Percentiles rank a stretch among this genome's conserved stretches.
Evolutionary conservation across 148 eudicot genomes (phyloP).

Genomic region (Cornus controversa): DNA sequence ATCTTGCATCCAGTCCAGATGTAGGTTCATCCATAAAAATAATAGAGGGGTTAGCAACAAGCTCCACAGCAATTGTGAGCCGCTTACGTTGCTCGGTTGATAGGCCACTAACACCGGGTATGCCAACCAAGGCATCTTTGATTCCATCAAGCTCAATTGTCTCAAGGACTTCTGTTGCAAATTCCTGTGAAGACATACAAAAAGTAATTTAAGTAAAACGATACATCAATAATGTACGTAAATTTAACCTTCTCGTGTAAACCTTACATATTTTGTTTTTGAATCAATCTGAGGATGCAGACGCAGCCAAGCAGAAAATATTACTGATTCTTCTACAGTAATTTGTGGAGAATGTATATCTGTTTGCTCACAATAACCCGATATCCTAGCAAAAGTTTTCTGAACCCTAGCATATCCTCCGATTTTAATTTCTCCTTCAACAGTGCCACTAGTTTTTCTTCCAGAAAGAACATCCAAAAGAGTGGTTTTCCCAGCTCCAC

Average conservation of each 20-base stretch:
- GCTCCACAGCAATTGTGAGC: slow-evolving; percentile 83
- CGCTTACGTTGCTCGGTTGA: slow-evolving; percentile 85
- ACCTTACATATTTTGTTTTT: slow-evolving; percentile 57
- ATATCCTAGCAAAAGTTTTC: slow-evolving; percentile 71
- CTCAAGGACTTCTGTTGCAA: slow-evolving; percentile 68
- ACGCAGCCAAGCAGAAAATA: slow-evolving; percentile 86
- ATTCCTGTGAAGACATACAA: slow-evolving; percentile 36
- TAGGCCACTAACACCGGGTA: slow-evolving; percentile 59
- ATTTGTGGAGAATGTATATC: slow-evolving; percentile 82
- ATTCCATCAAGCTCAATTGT: slow-evolving; percentile 69
- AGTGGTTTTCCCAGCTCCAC: slow-evolving; percentile 94
- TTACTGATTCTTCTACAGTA: slow-evolving; percentile 71
- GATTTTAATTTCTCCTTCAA: slow-evolving; percentile 74
- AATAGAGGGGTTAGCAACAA: slow-evolving; percentile 83
- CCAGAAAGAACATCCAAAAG: slow-evolving; percentile 86
- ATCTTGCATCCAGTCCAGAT: slow-evolving; percentile 83
- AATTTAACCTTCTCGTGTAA: not conserved
- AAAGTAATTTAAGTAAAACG: too few species aligned
- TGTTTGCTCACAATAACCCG: slow-evolving; percentile 86
- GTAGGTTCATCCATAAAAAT: slow-evolving; percentile 92
- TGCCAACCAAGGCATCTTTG: slow-evolving; percentile 68
- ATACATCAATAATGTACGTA: not conserved
- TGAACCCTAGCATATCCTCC: slow-evolving; percentile 75
- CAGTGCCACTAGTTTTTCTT: slow-evolving; percentile 70
- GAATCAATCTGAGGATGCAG: slow-evolving; percentile 61